These are phyloP conservation scores for Thelonectria discophora DNA, from an alignment of 2,329 filamentous ascomycete species.

Conservation along the genomic window DNA sequence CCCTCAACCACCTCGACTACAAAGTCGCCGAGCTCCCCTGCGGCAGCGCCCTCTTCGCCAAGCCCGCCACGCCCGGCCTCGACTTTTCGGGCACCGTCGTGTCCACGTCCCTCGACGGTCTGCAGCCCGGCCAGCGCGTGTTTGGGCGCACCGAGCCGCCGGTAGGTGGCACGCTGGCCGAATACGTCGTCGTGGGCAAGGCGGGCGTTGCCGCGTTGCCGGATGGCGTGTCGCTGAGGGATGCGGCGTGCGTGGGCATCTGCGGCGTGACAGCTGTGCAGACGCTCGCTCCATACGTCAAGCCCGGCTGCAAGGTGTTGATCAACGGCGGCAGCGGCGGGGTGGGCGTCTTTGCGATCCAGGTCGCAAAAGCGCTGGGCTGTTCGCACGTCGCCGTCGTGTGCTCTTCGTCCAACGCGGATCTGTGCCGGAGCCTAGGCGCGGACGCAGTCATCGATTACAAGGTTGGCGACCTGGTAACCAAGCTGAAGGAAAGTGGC, in stretches of 20 bases:
- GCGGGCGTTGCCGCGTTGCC: slow-evolving; percentile 16
- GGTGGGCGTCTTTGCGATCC: slow-evolving; percentile 29
- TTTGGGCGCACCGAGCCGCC: slow-evolving; percentile 30
- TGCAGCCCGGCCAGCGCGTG: slow-evolving; percentile 18
- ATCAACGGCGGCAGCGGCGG: slow-evolving; percentile 35
- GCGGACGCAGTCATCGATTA: slow-evolving; percentile 27
- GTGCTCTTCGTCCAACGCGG: slow-evolving; percentile 21
- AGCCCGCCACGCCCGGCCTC: slow-evolving; percentile 27
- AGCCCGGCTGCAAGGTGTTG: slow-evolving; percentile 4
- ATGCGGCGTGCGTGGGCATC: slow-evolving; percentile 27
- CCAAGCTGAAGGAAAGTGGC: neutral
- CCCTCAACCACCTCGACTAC: slow-evolving; percentile 36
- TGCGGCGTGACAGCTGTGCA: slow-evolving; percentile 28
- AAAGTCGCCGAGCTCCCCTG: slow-evolving; percentile 33
- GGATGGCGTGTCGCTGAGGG: slow-evolving; percentile 7
- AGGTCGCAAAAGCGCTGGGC: slow-evolving; percentile 28
- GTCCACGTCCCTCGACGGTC: neutral
- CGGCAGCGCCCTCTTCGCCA: slow-evolving; percentile 13
- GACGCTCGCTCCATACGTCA: slow-evolving; percentile 5
- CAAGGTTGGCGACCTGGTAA: neutral
- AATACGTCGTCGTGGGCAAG: slow-evolving; percentile 28
- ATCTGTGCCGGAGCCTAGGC: slow-evolving; percentile 21
- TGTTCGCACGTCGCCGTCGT: slow-evolving; percentile 18
- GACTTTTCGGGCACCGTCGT: slow-evolving; percentile 34
- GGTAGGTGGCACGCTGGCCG: slow-evolving; percentile 20